phyloP scores from a whole-genome alignment of 768 basidiomycete species.

The Macrolepiota dolichaula region DNA sequence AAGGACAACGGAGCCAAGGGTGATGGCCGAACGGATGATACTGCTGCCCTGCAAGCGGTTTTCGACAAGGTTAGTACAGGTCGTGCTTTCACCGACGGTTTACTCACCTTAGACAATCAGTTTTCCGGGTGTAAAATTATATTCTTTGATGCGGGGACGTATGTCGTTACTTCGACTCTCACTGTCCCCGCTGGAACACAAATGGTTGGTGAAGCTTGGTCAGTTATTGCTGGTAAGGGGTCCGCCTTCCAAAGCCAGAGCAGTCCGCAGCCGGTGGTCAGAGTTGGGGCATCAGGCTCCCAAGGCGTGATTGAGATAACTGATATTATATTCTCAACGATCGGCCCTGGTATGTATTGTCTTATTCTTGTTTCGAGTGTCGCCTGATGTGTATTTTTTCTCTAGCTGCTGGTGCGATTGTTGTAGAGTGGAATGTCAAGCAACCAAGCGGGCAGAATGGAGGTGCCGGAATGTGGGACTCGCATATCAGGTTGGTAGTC shows the following conservation, averaged over 20 bases:
- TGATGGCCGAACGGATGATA: conserved; percentile 77
- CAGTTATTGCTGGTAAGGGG: conserved; percentile 51
- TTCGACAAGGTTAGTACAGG: conserved; percentile 45
- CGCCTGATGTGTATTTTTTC: not conserved
- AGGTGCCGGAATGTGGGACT: conserved; percentile 57
- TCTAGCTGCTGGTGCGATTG: conserved; percentile 57
- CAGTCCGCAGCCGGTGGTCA: conserved; percentile 45
- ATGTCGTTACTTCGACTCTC: conserved; percentile 51
- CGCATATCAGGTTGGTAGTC: conserved; percentile 41
- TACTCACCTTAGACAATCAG: conserved; percentile 29
- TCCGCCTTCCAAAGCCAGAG: conserved; percentile 39
- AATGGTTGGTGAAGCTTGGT: conserved; percentile 62
- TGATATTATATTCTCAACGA: conserved; percentile 61
- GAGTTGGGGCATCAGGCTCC: conserved; percentile 48
- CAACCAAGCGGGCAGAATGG: conserved; percentile 50
- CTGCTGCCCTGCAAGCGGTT: conserved; percentile 59
- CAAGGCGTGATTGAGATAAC: conserved; percentile 56
- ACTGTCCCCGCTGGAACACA: conserved; percentile 56
- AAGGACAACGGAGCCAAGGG: conserved; percentile 68
- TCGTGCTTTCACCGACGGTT: not conserved
- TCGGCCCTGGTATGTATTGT: conserved; percentile 40
- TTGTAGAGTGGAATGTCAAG: conserved; percentile 66
- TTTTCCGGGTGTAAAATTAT: conserved; percentile 75
- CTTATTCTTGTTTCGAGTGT: not conserved
- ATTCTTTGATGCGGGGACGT: conserved; percentile 73